Percentiles rank a stretch among this genome's conserved stretches.
These are phyloP conservation scores for Phytopythium helicoides DNA, from an alignment of 352 stramenopile genomes.

Conservation along the genomic window DNA sequence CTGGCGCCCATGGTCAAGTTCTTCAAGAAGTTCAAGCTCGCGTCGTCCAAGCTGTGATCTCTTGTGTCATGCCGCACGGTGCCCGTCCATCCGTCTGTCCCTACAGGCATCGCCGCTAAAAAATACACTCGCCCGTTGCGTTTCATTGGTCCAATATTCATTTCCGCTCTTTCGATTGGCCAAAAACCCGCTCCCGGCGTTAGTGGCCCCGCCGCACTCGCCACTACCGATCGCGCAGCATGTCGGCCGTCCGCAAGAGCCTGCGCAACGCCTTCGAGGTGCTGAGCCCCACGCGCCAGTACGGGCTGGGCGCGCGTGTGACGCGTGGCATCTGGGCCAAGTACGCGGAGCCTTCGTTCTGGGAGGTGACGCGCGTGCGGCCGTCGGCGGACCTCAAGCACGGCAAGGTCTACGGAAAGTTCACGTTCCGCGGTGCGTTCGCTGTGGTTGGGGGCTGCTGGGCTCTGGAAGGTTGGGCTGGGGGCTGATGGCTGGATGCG, in stretches of 20 bases:
- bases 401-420: constrained; percentile 79
- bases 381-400: constrained; percentile 80
- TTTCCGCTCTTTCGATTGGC: no score
- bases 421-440: constrained; percentile 78
- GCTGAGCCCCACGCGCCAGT: constrained; percentile 64
- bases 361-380: constrained; percentile 78
- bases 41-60: constrained; percentile 40
- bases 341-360: constrained; percentile 71
- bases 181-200: no score
- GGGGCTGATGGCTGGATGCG: no score
- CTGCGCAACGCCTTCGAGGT: constrained; percentile 76
- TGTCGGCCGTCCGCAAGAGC: constrained; percentile 34
- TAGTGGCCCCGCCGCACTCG: no score
- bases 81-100: no score
- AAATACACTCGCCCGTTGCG: no score
- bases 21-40: constrained; percentile 66
- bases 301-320: constrained; percentile 64
- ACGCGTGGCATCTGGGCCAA: constrained; percentile 75
- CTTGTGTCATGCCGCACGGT: no score
- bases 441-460: background rate
- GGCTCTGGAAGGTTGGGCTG: no score
- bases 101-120: no score
- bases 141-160: no score
- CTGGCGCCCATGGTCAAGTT: constrained; percentile 63
- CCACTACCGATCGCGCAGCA: no score